Evolutionary conservation across 2,329 filamentous ascomycete genomes (phyloP).

Genomic region (Mycosphaerella arachidis): DNA sequence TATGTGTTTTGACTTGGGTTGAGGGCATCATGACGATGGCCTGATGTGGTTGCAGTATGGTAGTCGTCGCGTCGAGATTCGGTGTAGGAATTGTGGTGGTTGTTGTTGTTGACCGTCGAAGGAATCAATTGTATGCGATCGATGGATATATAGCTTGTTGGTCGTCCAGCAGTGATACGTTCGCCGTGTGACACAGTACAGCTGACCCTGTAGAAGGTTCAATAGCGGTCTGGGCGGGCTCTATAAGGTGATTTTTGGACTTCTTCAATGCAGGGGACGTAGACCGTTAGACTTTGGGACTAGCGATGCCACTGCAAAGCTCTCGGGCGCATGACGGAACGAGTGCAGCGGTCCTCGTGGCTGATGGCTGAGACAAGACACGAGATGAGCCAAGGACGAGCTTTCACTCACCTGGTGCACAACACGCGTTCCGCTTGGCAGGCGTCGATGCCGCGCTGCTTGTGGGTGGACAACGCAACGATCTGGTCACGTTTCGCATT

Average conservation of each 20-base stretch:
- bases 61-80: neutral
- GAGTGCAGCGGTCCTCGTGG: neutral
- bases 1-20: constrained; percentile 12
- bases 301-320: neutral
- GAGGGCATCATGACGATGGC: constrained; percentile 6
- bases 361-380: neutral
- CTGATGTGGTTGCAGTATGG: neutral
- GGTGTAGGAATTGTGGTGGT: neutral
- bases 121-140: neutral
- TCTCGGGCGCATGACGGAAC: neutral
- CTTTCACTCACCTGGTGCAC: neutral
- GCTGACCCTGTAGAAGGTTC: neutral
- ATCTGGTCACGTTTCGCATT: neutral
- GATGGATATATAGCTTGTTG: neutral
- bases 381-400: neutral
- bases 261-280: neutral
- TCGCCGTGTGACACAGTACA: neutral
- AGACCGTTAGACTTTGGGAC: neutral
- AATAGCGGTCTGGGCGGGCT: neutral
- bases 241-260: neutral
- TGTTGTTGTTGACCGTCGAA: neutral
- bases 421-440: neutral
- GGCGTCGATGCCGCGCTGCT: neutral
- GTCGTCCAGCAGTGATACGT: neutral
- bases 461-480: neutral